Evolutionary conservation across 495 filamentous ascomycete species (phyloP), one percentile per base, ranked within the genome.

Genomic region (Neurospora tetrasperma): DNA sequence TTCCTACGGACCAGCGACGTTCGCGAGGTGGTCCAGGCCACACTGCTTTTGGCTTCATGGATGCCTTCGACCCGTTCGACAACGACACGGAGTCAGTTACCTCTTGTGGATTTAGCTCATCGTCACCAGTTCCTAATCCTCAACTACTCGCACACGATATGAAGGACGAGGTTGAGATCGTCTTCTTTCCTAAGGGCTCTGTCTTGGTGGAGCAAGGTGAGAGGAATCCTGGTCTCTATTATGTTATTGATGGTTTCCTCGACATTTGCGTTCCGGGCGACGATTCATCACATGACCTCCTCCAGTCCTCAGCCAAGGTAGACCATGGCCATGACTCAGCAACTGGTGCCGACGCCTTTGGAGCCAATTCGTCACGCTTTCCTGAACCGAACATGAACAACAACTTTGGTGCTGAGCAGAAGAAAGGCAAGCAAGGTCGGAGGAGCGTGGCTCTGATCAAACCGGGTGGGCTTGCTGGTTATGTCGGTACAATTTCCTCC

Each of bases 131-230:
- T 16, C 79, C 83, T 11, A 88, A 83, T 70, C 80, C 80, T 0
- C 83, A 87, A 76, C 80, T 79, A 84, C 89, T 86, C 74, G 94
- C 78, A 73, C 87, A 78, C 78, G 96, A 98, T 54, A 86, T 97
- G 78, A 89, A 90, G 68, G 90, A 96, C 76, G 96, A 99, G 59
- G 88, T 98, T n/a, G 96, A 99, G 78, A 97, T 99, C 74, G 96
- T 99, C 5, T 98, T 91, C 83, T 99, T 99, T 75, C 94, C 93
- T 0, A 91, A 98, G 78, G 94, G 92, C 5, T 94, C 96, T 9
- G 92, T 99, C 7, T 86, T 99, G n/a, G 95, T 99, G 0, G 96
- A 99, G 75, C 94, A 98, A 79, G 94, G 96, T 0, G 96, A 99
- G 82, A 87, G 96, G 20, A 96, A 96, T 76, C 96, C 96, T 0